Percentiles rank a stretch among this genome's conserved stretches.
These are phyloP conservation scores for Chlamydomonas sp. DNA, from an alignment of 139 green algal species.

Conservation along the genomic window DNA sequence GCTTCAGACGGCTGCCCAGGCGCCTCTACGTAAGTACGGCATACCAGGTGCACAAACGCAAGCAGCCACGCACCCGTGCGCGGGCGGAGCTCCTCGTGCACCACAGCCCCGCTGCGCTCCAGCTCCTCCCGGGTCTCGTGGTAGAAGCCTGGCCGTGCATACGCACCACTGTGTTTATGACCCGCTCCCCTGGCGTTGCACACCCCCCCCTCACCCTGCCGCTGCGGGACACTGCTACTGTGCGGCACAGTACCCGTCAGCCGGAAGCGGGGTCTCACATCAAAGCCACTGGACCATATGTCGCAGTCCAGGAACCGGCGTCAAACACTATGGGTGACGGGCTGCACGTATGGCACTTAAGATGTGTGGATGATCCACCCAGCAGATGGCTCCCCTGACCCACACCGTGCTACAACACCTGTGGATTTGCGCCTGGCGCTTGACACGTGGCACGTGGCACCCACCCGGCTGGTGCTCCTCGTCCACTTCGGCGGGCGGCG, in stretches of 20 bases:
- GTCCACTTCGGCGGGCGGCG: neutral
- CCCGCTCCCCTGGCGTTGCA: neutral
- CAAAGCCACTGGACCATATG: too few relatives aligned
- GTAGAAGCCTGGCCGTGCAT: neutral
- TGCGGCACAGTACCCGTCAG: too few relatives aligned
- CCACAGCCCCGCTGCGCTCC: conserved; percentile 3
- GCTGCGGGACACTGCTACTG: neutral
- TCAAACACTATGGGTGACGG: too few relatives aligned
- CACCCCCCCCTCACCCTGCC: neutral
- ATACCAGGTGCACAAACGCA: neutral
- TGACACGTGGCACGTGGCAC: too few relatives aligned
- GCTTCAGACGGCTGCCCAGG: neutral
- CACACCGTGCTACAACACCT: too few relatives aligned
- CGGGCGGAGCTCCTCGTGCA: conserved; percentile 18
- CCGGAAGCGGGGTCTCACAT: too few relatives aligned
- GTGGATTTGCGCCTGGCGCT: too few relatives aligned
- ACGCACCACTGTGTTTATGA: neutral
- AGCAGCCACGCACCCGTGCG: neutral
- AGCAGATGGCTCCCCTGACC: too few relatives aligned
- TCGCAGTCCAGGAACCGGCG: too few relatives aligned
- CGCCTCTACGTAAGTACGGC: neutral
- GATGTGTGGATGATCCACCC: too few relatives aligned
- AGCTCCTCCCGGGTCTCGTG: conserved; percentile 17
- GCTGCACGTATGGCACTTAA: too few relatives aligned
- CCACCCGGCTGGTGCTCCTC: conserved; percentile 19